Evolutionary conservation across 2,329 filamentous ascomycete species (phyloP).

Genomic region (Penicillium sp.): DNA sequence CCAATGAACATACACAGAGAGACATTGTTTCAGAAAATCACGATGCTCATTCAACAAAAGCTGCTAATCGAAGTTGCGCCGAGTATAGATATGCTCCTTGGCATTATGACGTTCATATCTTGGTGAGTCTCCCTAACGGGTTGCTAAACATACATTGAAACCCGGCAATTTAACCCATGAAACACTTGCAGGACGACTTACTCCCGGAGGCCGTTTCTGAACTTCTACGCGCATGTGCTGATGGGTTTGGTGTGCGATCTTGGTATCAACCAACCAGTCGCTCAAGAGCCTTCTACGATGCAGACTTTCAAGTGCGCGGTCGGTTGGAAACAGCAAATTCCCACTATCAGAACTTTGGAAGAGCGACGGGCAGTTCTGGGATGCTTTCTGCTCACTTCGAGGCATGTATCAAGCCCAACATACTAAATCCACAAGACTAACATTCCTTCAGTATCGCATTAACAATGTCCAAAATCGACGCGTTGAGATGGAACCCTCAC

Average conservation of each 20-base stretch:
- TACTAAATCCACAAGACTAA: background rate
- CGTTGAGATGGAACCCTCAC: constrained; percentile 57
- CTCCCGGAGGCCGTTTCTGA: constrained; percentile 18
- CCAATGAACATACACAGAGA: constrained; percentile 16
- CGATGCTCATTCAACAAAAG: constrained; percentile 20
- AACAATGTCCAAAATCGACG: constrained; percentile 38
- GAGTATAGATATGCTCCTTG: constrained; percentile 23
- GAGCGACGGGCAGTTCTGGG: constrained; percentile 52
- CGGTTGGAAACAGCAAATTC: constrained; percentile 14
- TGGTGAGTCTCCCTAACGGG: constrained; percentile 12
- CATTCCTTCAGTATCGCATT: constrained; percentile 34
- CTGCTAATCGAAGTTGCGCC: constrained; percentile 17
- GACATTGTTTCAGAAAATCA: constrained; percentile 15
- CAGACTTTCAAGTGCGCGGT: constrained; percentile 21
- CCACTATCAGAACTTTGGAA: constrained; percentile 44
- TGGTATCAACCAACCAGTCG: constrained; percentile 21
- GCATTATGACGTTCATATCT: constrained; percentile 21
- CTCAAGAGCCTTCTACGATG: constrained; percentile 16
- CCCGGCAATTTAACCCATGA: background rate
- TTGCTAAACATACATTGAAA: background rate
- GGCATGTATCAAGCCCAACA: constrained; percentile 20
- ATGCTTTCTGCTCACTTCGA: constrained; percentile 46
- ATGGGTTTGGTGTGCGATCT: constrained; percentile 25
- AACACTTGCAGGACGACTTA: constrained; percentile 19
- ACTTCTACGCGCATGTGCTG: constrained; percentile 20